Percentiles rank a stretch among this genome's conserved stretches.
Evolutionary conservation across 768 basidiomycete species (phyloP).

Genomic region (Phaffia tasmanica): DNA sequence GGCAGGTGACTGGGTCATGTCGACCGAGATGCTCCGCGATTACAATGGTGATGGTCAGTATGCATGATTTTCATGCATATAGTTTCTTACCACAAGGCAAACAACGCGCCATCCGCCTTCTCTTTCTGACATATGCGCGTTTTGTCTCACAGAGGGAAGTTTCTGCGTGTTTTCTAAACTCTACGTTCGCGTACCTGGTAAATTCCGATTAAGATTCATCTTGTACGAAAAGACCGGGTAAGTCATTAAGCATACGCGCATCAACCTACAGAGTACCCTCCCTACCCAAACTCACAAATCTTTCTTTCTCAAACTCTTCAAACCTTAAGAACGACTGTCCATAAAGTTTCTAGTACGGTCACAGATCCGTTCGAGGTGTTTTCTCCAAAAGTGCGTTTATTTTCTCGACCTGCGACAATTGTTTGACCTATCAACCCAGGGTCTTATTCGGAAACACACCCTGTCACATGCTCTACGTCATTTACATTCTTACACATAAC

Average conservation of each 20-base stretch:
- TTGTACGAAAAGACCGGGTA: slow-evolving; percentile 36
- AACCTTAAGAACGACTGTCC: slow-evolving; percentile 27
- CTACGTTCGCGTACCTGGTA: slow-evolving; percentile 35
- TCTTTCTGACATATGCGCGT: background rate
- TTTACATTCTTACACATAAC: background rate
- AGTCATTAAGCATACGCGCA: slow-evolving; percentile 20
- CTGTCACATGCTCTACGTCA: background rate
- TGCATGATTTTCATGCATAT: too few relatives aligned
- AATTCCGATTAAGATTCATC: slow-evolving; percentile 35
- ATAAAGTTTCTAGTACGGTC: slow-evolving; percentile 30
- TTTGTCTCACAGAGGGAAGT: slow-evolving; percentile 24
- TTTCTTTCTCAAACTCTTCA: background rate
- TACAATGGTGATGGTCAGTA: slow-evolving; percentile 30
- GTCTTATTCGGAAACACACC: background rate
- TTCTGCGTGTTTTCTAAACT: slow-evolving; percentile 39
- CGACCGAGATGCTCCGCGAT: slow-evolving; percentile 34
- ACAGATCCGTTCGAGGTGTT: slow-evolving; percentile 39
- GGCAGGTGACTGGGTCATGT: slow-evolving; percentile 36
- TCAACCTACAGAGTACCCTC: too few relatives aligned
- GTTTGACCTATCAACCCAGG: background rate
- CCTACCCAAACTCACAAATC: background rate
- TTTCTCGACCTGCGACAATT: background rate
- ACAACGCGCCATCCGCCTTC: too few relatives aligned
- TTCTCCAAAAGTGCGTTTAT: slow-evolving; percentile 34
- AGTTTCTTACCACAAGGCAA: too few relatives aligned